Percentiles rank a stretch among this genome's conserved stretches.
Evolutionary conservation across 2,329 filamentous ascomycete genomes (phyloP).

Genomic region (Epicoccum nigrum): DNA sequence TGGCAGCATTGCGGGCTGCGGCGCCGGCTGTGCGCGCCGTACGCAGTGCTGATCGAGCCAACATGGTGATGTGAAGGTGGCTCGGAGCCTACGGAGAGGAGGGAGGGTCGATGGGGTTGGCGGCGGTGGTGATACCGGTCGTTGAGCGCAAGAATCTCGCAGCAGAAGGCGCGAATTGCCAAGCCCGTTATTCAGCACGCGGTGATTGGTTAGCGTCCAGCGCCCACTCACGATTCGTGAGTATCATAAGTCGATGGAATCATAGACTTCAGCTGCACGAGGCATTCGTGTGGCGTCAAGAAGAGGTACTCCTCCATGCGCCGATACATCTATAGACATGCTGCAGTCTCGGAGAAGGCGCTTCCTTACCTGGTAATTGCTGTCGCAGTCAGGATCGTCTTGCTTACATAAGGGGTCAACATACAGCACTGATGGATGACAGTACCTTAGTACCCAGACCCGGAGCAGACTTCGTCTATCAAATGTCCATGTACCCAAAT

Average conservation of each 20-base stretch:
- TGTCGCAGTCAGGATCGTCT: too few relatives aligned
- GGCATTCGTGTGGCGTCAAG: not conserved
- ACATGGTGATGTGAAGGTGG: slow-evolving; percentile 69
- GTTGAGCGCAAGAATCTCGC: slow-evolving; percentile 15
- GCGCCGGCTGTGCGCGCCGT: slow-evolving; percentile 83
- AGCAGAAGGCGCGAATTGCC: slow-evolving; percentile 3
- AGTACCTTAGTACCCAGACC: too few relatives aligned
- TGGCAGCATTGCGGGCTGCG: slow-evolving; percentile 70
- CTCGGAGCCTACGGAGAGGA: slow-evolving; percentile 42
- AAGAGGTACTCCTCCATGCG: too few relatives aligned
- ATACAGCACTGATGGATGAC: too few relatives aligned
- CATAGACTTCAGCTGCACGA: slow-evolving; percentile 11
- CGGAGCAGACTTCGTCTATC: too few relatives aligned
- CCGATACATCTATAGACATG: not conserved
- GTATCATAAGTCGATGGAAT: slow-evolving; percentile 4
- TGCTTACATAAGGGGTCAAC: too few relatives aligned
- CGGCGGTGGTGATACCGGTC: slow-evolving; percentile 38
- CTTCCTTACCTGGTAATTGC: too few relatives aligned
- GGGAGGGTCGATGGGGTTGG: slow-evolving; percentile 45
- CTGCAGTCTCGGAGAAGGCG: too few relatives aligned
- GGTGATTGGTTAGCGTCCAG: slow-evolving; percentile 3
- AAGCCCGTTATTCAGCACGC: slow-evolving; percentile 4
- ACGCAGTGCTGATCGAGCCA: slow-evolving; percentile 90
- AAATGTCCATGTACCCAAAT: too few relatives aligned
- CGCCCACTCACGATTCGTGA: not conserved